phyloP scores from a whole-genome alignment of 2,329 filamentous ascomycete genomes.

The Fusarium mundagurra region DNA sequence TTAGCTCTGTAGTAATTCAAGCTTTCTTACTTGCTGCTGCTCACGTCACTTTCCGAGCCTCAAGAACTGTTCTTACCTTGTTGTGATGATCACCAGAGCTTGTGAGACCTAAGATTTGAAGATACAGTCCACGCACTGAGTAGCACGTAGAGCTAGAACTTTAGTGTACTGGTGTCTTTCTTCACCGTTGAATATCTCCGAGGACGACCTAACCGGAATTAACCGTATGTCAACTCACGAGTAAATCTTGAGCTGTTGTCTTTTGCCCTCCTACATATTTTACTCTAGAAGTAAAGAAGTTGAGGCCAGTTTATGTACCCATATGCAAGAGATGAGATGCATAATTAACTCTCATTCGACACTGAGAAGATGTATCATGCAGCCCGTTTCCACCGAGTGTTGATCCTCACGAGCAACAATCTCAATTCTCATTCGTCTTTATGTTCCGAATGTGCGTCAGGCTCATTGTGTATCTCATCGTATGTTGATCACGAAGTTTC shows the following conservation, averaged over 20 bases:
- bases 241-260: neutral
- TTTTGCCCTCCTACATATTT: neutral
- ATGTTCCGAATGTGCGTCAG: no score
- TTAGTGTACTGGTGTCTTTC: neutral
- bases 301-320: neutral
- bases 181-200: neutral
- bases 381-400: constrained; percentile 6
- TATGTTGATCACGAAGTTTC: neutral
- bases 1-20: constrained; percentile 21
- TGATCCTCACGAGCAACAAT: constrained; percentile 14
- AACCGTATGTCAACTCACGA: neutral
- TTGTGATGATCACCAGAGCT: neutral
- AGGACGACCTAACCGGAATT: neutral
- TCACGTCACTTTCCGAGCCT: constrained; percentile 28
- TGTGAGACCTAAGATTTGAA: neutral
- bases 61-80: neutral
- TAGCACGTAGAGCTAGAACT: neutral
- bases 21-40: constrained; percentile 8
- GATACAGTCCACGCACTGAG: neutral
- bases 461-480: neutral
- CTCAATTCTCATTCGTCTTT: constrained; percentile 3
- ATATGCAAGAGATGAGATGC: neutral
- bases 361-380: neutral
- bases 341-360: neutral
- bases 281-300: neutral